These are phyloP conservation scores for Diaporthe sp. DNA, from an alignment of 2,329 filamentous ascomycete species.

Conservation along the genomic window DNA sequence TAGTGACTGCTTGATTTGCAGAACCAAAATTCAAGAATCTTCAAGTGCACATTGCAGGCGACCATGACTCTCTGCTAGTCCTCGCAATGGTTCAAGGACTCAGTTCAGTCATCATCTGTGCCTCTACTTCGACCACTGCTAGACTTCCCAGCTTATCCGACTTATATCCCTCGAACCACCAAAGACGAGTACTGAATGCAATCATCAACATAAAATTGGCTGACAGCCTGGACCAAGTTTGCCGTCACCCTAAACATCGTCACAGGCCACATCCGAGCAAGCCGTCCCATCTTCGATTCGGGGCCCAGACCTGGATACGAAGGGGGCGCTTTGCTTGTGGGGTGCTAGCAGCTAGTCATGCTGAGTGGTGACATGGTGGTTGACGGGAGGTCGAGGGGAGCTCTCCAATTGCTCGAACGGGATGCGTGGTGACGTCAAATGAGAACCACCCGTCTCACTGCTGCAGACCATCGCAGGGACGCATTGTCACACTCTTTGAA, in stretches of 20 bases:
- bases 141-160: neutral
- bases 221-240: neutral
- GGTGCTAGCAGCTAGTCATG: constrained; percentile 27
- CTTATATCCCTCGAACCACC: neutral
- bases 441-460: neutral
- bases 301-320: neutral
- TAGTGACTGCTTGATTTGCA: neutral
- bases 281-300: neutral
- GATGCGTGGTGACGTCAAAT: constrained; percentile 28
- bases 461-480: constrained; percentile 3
- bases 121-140: too few relatives aligned
- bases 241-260: neutral
- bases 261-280: neutral
- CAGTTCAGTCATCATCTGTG: neutral
- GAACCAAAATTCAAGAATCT: neutral
- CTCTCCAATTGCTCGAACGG: constrained; percentile 27
- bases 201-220: neutral
- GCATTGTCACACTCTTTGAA: neutral
- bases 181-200: neutral
- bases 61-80: neutral
- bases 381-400: neutral
- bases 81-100: neutral
- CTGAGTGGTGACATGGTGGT: constrained; percentile 19
- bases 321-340: constrained; percentile 4
- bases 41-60: neutral